Conservation (phyloP, 805 yeast genomes). For the Yueomyces sinensis region DNA sequence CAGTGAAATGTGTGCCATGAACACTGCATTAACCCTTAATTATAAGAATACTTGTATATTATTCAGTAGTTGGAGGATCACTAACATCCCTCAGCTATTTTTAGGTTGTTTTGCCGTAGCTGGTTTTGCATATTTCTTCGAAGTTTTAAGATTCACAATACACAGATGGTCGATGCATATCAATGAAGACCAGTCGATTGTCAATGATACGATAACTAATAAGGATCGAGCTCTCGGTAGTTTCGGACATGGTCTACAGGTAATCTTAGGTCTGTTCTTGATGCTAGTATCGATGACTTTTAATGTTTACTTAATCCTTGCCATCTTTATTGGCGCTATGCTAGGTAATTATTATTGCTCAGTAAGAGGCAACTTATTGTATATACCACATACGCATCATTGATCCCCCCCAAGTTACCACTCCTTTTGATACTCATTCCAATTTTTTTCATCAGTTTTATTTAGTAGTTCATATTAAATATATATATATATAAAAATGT, state of each 20-base stretch:
- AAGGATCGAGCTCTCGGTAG: no score
- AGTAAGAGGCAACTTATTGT: background rate
- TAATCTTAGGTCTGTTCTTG: slow-evolving; percentile 53
- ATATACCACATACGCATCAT: background rate
- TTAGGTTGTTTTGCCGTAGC: slow-evolving; percentile 38
- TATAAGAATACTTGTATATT: slow-evolving; percentile 61
- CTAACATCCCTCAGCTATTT: slow-evolving; percentile 35
- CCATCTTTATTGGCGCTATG: slow-evolving; percentile 62
- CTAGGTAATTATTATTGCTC: slow-evolving; percentile 38
- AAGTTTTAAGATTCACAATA: slow-evolving; percentile 27
- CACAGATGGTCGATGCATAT: background rate
- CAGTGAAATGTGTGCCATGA: slow-evolving; percentile 23
- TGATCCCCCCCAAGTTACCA: no score
- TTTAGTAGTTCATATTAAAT: no score
- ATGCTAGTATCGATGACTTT: slow-evolving; percentile 83
- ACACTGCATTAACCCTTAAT: slow-evolving; percentile 73
- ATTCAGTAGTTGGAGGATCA: slow-evolving; percentile 71
- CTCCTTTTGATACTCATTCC: no score
- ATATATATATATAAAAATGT: no score
- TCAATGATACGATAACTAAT: no score
- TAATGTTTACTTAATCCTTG: slow-evolving; percentile 72
- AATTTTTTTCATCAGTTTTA: no score
- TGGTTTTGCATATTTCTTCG: slow-evolving; percentile 43
- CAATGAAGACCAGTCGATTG: no score
- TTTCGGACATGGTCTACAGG: slow-evolving; percentile 53